Percentiles rank a stretch among this genome's conserved stretches.
phyloP scores from a whole-genome alignment of 192 early-diverging fungal species.

The Linnemannia exigua region DNA sequence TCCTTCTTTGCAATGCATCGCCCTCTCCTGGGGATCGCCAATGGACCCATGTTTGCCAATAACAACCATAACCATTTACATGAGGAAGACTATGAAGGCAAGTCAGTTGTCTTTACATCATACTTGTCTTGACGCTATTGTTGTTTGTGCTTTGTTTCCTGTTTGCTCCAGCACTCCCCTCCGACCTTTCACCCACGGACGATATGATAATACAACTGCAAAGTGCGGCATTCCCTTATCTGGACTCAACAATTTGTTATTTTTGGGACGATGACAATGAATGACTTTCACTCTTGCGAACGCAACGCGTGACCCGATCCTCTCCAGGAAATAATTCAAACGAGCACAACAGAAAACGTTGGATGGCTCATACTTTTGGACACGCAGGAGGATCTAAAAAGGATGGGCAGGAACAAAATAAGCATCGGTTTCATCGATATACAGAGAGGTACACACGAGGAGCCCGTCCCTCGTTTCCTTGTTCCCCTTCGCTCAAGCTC shows the following conservation, averaged over 20 bases:
- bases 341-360: background rate
- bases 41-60: conserved; percentile 52
- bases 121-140: background rate
- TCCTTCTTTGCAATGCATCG: conserved; percentile 57
- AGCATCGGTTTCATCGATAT: background rate
- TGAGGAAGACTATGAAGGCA: conserved; percentile 51
- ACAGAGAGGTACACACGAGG: background rate
- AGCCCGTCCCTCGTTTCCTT: too few species aligned
- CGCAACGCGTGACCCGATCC: conserved; percentile 12
- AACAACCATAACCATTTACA: conserved; percentile 16
- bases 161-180: background rate
- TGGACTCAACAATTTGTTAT: conserved; percentile 16
- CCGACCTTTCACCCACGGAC: background rate
- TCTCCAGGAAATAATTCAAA: background rate
- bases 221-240: conserved; percentile 23
- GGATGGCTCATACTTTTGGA: background rate
- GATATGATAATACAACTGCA: background rate
- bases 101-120: background rate
- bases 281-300: background rate
- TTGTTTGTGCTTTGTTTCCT: background rate
- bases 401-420: background rate
- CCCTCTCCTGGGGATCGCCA: conserved; percentile 48
- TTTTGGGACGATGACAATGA: conserved; percentile 1
- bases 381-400: background rate
- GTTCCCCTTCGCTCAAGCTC: background rate